These are phyloP conservation scores for Hamigera avellanea DNA, from an alignment of 495 filamentous ascomycete genomes.

Conservation along the genomic window DNA sequence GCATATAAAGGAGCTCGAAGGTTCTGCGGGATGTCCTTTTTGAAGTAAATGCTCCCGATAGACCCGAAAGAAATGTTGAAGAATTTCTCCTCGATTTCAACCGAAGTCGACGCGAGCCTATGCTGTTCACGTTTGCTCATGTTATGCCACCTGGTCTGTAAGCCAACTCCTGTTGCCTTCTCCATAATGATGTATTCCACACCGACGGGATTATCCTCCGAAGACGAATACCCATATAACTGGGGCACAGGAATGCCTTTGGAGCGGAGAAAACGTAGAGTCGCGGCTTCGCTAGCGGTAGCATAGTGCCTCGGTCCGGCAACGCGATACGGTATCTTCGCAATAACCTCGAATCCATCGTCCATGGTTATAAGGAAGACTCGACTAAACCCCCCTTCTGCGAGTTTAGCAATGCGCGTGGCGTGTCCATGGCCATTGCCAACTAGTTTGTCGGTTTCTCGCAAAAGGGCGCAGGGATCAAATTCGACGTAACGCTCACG, in stretches of 20 bases:
- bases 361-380: conserved; percentile 7
- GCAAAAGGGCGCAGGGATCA: conserved; percentile 2
- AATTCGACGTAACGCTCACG: conserved; percentile 2
- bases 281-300: conserved; percentile 24
- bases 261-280: conserved; percentile 14
- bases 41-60: conserved; percentile 22
- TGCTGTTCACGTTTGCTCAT: conserved; percentile 6
- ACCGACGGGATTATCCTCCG: conserved; percentile 9
- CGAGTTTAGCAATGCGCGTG: conserved; percentile 7
- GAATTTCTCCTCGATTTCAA: conserved; percentile 15
- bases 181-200: conserved; percentile 19
- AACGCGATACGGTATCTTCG: conserved; percentile 10
- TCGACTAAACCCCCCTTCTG: conserved; percentile 15
- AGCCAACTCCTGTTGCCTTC: conserved; percentile 6
- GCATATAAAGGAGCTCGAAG: conserved; percentile 4
- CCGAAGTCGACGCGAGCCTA: conserved; percentile 8
- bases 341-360: conserved; percentile 10
- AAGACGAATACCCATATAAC: conserved; percentile 6
- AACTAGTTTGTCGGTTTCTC: not conserved
- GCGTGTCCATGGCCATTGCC: not conserved
- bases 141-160: conserved; percentile 7
- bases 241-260: conserved; percentile 13
- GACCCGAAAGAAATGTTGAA: conserved; percentile 14
- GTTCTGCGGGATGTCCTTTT: conserved; percentile 9
- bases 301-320: conserved; percentile 9